A percentile compares a stretch with the other conserved stretches of the same genome.
These are phyloP conservation scores for Dovyalis caffra DNA, from an alignment of 345 rosid genomes.

Conservation along the genomic window DNA sequence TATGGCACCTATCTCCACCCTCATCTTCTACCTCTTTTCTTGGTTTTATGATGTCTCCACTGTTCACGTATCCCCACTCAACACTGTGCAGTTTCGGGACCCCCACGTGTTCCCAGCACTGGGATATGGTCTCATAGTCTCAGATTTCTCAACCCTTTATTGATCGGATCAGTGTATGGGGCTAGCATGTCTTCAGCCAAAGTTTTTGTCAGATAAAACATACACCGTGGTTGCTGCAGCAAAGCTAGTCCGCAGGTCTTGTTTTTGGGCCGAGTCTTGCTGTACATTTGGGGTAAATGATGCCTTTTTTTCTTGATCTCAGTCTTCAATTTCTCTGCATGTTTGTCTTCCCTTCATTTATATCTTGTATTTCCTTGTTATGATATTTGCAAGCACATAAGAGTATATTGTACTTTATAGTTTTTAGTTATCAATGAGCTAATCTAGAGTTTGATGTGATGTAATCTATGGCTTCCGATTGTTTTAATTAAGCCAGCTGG, in stretches of 20 bases:
- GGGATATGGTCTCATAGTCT: constrained; percentile 11
- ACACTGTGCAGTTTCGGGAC: neutral
- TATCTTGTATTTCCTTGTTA: neutral
- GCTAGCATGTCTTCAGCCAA: neutral
- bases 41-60: constrained; percentile 3
- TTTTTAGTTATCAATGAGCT: neutral
- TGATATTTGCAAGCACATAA: neutral
- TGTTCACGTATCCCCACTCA: neutral
- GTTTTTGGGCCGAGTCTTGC: neutral
- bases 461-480: neutral
- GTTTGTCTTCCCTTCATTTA: neutral
- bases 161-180: neutral
- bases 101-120: neutral
- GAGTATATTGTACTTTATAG: neutral
- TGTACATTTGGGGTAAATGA: neutral
- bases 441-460: neutral
- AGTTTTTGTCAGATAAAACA: neutral
- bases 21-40: constrained; percentile 24
- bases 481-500: neutral
- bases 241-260: neutral
- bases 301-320: neutral
- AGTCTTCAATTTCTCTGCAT: neutral
- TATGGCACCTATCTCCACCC: constrained; percentile 30
- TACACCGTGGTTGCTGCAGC: neutral
- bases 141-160: neutral